Conservation (phyloP, 2,329 filamentous ascomycete genomes). For the Xylariaceae sp. region DNA sequence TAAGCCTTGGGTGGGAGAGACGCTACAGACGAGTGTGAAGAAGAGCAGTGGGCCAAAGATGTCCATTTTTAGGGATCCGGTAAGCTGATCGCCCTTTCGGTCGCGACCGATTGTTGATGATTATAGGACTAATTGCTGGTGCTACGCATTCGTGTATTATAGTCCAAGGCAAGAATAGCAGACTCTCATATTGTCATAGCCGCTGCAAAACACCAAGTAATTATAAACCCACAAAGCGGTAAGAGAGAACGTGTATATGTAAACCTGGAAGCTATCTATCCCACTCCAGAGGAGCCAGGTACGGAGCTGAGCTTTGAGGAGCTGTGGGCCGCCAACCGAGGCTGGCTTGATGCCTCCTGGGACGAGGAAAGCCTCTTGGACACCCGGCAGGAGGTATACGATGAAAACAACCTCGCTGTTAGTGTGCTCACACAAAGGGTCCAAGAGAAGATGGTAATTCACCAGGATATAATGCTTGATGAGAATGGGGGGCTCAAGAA, state of each 20-base stretch:
- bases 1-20: constrained; percentile 90
- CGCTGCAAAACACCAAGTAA: constrained; percentile 71
- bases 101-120: constrained; percentile 73
- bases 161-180: constrained; percentile 60
- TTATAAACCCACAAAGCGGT: constrained; percentile 76
- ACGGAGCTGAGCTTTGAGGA: constrained; percentile 90
- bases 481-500: constrained; percentile 55
- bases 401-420: constrained; percentile 22
- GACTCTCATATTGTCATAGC: constrained; percentile 62
- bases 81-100: constrained; percentile 55
- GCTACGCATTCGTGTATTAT: constrained; percentile 40
- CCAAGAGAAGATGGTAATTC: constrained; percentile 39
- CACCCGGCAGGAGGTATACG: constrained; percentile 13
- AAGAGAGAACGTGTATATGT: constrained; percentile 85
- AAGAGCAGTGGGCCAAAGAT: constrained; percentile 75
- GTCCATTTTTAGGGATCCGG: constrained; percentile 91
- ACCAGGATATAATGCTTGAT: constrained; percentile 48
- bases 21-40: constrained; percentile 80
- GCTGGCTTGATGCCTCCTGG: constrained; percentile 61
- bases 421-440: constrained; percentile 27
- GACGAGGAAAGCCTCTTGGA: constrained; percentile 36
- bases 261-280: constrained; percentile 80
- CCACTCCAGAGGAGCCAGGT: constrained; percentile 64
- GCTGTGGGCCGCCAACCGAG: constrained; percentile 72
- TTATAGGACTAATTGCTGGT: constrained; percentile 87